These are phyloP conservation scores for Jamesozyma hellenica DNA, from an alignment of 805 yeast species.

Conservation along the genomic window DNA sequence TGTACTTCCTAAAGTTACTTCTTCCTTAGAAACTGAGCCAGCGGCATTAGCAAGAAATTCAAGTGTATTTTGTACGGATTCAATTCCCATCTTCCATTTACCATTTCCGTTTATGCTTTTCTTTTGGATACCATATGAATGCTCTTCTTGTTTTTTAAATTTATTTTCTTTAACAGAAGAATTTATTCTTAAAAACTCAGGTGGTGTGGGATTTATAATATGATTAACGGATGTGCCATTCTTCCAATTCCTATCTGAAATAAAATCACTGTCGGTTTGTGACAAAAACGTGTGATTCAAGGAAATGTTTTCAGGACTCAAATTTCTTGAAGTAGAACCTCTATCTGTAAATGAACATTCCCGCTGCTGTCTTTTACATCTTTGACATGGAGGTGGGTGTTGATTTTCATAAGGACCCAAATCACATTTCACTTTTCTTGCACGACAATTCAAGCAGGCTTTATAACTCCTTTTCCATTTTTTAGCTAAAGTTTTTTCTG, in stretches of 20 bases:
- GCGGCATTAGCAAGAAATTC: constrained; percentile 71
- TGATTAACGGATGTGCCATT: too few relatives aligned
- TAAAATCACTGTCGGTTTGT: too few relatives aligned
- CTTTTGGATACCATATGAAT: background rate
- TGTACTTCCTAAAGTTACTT: background rate
- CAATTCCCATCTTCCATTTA: constrained; percentile 20
- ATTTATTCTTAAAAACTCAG: too few relatives aligned
- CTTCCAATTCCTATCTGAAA: too few relatives aligned
- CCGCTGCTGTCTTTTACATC: constrained; percentile 74
- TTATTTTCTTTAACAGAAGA: too few relatives aligned
- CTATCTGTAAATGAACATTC: constrained; percentile 41
- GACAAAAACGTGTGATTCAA: background rate
- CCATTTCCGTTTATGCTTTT: background rate
- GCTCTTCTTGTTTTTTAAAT: too few relatives aligned
- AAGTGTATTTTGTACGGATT: constrained; percentile 48
- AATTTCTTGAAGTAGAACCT: background rate
- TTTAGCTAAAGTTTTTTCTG: background rate
- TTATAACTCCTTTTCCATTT: constrained; percentile 56
- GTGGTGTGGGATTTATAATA: too few relatives aligned
- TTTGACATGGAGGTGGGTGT: constrained; percentile 68
- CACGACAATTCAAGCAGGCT: constrained; percentile 81
- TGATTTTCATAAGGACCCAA: constrained; percentile 69
- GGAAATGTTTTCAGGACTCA: background rate
- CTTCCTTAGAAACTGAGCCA: constrained; percentile 47
- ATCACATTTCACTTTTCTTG: constrained; percentile 78